Base-by-base conservation (phyloP, 2,329 filamentous ascomycete species). In the Aspergillus novofumigatus region DNA sequence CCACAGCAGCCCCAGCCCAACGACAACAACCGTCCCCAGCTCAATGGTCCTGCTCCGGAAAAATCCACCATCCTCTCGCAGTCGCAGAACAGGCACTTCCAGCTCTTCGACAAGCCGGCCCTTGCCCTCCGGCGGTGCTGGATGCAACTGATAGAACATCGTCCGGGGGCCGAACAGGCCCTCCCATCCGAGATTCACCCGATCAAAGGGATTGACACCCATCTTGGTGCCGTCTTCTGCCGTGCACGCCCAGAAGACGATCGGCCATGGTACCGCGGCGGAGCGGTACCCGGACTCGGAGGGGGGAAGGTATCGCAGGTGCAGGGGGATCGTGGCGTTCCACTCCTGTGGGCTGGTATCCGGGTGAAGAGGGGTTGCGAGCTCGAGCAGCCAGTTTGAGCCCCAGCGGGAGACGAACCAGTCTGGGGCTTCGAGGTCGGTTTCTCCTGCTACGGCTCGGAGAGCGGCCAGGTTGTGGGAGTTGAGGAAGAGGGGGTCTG, bases 171-270 rank as follows among this genome's bases (percentile, higher is more conserved):
- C 85, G 71, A 97, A 97, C 8, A 95, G 74, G 0, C 82, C 84
- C 62, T 97, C 93, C 71, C 92, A 97, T 1, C 92, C 92, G n/a
- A 97, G 67, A 68, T 91, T 85, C n/a, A 81, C 78, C 5, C 90
- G 81, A 71, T 97, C 92, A 72, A 97, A 97, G 0, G 93, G 93
- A 67, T 89, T 96, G 4, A 81, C 83, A 0, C 83, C 74, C 74
- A 93, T 90, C 66, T 90, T 88, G 0, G 81, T 81, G 0, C 83
- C 72, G 35, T 76, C 74, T 41, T 78, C 73, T 0, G 87, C 83
- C 7, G 83, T 80, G 69, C 93, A 97, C 0, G 92, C 91, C 92
- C 92, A 97, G 78, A 97, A 97, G 0, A 97, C 83, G 0, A 85
- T 83, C 0, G 93, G 93, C 77, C 89, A 92, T 0, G 93, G 90